Evolutionary conservation across 352 stramenopile species (phyloP).

Genomic region (Globisporangium uncinulatum): DNA sequence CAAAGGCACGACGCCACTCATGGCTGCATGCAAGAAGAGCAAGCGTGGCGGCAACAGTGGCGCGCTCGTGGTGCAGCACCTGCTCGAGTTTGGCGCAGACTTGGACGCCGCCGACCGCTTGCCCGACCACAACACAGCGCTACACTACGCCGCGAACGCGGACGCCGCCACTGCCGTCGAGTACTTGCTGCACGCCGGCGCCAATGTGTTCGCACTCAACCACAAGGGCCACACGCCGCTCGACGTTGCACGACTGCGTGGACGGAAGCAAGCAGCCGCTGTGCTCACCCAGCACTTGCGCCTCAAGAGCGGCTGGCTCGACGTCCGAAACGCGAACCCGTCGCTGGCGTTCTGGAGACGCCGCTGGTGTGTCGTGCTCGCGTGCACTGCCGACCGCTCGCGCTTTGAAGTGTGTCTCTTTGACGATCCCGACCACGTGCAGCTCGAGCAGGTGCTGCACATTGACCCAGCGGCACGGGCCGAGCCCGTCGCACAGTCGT

Average conservation of each 20-base stretch:
- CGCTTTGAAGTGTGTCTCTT: slow-evolving; percentile 56
- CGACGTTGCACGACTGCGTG: slow-evolving; percentile 49
- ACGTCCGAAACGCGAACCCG: slow-evolving; percentile 30
- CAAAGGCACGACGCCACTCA: slow-evolving; percentile 59
- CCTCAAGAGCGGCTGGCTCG: slow-evolving; percentile 56
- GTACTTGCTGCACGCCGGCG: slow-evolving; percentile 43
- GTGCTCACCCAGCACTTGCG: slow-evolving; percentile 42
- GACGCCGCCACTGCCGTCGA: slow-evolving; percentile 49
- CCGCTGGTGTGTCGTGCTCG: slow-evolving; percentile 52
- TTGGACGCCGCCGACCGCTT: slow-evolving; percentile 27
- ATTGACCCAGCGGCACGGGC: slow-evolving; percentile 26
- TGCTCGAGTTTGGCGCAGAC: slow-evolving; percentile 58
- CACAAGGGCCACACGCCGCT: slow-evolving; percentile 46
- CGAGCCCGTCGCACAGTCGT: slow-evolving; percentile 13
- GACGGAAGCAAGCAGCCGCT: slow-evolving; percentile 29
- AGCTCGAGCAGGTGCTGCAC: slow-evolving; percentile 42
- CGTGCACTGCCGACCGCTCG: slow-evolving; percentile 36
- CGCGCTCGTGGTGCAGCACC: slow-evolving; percentile 32
- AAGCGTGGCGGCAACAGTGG: slow-evolving; percentile 16
- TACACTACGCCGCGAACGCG: slow-evolving; percentile 59
- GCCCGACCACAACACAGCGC: slow-evolving; percentile 46
- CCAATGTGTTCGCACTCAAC: slow-evolving; percentile 44
- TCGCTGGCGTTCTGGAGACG: slow-evolving; percentile 51
- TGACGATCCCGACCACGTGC: slow-evolving; percentile 21
- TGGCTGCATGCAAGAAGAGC: slow-evolving; percentile 49